Evolutionary conservation across 2,329 filamentous ascomycete genomes (phyloP).

Genomic region (Juglanconis oblonga): DNA sequence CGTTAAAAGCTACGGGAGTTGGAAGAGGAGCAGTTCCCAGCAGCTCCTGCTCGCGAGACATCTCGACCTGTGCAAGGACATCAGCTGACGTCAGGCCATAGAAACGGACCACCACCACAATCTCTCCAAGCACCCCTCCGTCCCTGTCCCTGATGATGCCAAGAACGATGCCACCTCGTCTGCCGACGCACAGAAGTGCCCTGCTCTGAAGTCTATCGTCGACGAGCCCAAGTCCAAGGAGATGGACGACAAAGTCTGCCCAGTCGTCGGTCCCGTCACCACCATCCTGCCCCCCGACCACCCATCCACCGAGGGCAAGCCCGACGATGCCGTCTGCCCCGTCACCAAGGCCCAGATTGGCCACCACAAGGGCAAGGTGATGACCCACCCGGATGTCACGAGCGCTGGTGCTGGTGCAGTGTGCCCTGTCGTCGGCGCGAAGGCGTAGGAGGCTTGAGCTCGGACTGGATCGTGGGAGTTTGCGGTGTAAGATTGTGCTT

Average conservation of each 20-base stretch:
- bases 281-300: conserved; percentile 40
- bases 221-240: conserved; percentile 35
- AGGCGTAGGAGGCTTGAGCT: conserved; percentile 14
- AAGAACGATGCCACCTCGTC: conserved; percentile 19
- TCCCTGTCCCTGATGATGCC: conserved; percentile 27
- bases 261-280: conserved; percentile 40
- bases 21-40: no score
- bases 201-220: conserved; percentile 32
- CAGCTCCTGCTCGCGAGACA: no score
- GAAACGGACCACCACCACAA: conserved; percentile 39
- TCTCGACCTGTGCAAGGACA: not conserved
- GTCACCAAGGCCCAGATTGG: conserved; percentile 41
- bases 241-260: conserved; percentile 41
- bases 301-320: conserved; percentile 28
- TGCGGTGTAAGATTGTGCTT: no score
- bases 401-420: conserved; percentile 28
- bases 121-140: conserved; percentile 38
- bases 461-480: not conserved
- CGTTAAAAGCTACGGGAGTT: no score
- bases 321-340: conserved; percentile 36
- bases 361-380: conserved; percentile 40
- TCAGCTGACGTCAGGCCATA: not conserved
- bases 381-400: conserved; percentile 33
- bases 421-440: conserved; percentile 37
- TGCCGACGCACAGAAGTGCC: conserved; percentile 36